Conservation (phyloP, 805 yeast genomes). For the Monosporozyma aerobia region DNA sequence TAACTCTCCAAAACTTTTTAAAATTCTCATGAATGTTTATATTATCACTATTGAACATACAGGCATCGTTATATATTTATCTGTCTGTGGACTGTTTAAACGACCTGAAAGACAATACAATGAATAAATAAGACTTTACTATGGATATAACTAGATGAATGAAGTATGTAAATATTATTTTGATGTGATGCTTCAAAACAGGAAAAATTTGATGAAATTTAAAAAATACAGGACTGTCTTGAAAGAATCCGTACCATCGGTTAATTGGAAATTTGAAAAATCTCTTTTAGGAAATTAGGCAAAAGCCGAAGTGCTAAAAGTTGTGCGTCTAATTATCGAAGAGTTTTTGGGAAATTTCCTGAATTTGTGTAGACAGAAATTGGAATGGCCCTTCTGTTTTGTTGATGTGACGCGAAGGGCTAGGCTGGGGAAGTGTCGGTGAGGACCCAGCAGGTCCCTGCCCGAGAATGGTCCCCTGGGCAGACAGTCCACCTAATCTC, state of each 20-base stretch:
- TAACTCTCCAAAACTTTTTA: too few relatives aligned
- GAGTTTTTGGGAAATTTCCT: neutral
- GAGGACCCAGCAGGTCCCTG: neutral
- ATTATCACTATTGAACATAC: neutral
- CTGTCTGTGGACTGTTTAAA: neutral
- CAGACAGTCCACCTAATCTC: neutral
- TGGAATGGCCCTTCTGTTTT: too few relatives aligned
- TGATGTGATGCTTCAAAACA: neutral
- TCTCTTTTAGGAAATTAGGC: neutral
- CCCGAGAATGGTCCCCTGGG: neutral
- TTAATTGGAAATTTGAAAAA: too few relatives aligned
- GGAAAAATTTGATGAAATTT: neutral
- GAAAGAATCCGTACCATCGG: neutral
- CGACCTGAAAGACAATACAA: neutral
- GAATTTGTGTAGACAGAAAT: neutral
- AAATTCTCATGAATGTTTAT: too few relatives aligned
- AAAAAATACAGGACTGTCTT: neutral
- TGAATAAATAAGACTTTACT: neutral
- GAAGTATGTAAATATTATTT: neutral
- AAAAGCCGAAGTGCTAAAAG: too few relatives aligned
- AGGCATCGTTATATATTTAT: neutral
- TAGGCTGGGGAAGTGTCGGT: too few relatives aligned
- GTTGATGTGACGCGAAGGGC: too few relatives aligned
- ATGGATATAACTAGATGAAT: neutral
- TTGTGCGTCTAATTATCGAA: neutral